Evolutionary conservation across 2,329 filamentous ascomycete species (phyloP).

Genomic region (Pyricularia grisea): DNA sequence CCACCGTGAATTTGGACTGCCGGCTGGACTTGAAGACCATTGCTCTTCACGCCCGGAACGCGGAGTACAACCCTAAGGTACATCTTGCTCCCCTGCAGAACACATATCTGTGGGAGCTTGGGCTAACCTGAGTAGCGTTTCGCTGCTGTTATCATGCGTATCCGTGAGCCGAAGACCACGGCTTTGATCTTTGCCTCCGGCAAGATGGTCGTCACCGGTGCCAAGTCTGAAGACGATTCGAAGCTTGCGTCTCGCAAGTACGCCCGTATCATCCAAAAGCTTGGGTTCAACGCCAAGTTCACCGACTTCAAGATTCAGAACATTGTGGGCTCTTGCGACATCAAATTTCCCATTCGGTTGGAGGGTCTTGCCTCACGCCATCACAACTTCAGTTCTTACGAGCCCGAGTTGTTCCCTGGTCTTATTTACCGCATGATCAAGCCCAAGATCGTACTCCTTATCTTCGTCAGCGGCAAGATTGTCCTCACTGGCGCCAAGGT

Average conservation of each 20-base stretch:
- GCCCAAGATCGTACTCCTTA: constrained; percentile 95
- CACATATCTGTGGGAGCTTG: constrained; percentile 10
- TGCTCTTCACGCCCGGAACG: constrained; percentile 93
- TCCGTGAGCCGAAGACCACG: constrained; percentile 97
- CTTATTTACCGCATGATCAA: constrained; percentile 99
- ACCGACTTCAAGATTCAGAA: constrained; percentile 99
- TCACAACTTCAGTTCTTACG: constrained; percentile 99
- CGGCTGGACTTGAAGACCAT: constrained; percentile 98
- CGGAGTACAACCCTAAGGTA: constrained; percentile 98
- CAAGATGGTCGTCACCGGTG: constrained; percentile 99
- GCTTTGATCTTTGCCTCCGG: constrained; percentile 95
- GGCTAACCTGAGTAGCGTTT: constrained; percentile 63
- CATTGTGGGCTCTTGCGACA: constrained; percentile 96
- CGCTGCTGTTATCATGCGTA: constrained; percentile 98
- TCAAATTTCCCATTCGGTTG: constrained; percentile 97
- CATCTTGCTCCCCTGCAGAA: constrained; percentile 25
- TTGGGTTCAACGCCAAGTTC: constrained; percentile 98
- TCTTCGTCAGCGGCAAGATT: constrained; percentile 98
- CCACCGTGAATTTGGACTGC: constrained; percentile 96
- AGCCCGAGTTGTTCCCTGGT: constrained; percentile 96
- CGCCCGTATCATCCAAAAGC: constrained; percentile 98
- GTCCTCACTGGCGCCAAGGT: constrained; percentile 97
- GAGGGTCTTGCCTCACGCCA: constrained; percentile 94
- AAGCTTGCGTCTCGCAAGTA: constrained; percentile 97
- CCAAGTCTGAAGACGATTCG: constrained; percentile 95